Evolutionary conservation across 169 alveolate genomes (phyloP), one percentile per base, ranked within the genome.

Genomic region (Plasmodium billcollinsi): DNA sequence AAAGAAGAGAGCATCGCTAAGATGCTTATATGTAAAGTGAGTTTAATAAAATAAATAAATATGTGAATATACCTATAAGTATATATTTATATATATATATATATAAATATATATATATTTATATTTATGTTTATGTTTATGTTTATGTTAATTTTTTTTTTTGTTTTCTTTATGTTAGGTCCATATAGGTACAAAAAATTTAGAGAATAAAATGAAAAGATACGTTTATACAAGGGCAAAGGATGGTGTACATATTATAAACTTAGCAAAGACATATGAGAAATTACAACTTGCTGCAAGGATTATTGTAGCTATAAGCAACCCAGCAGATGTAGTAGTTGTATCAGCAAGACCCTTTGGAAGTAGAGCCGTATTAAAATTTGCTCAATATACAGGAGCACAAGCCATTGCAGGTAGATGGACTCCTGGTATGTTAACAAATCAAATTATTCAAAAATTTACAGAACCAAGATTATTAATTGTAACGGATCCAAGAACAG

Each of bases 391-490:
- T 96, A 96, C 98, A 52, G 99, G 99, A n/a, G 98, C 99, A 62
- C 98, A 97, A 92, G 97, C 99, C 18, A 92, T 97, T 88, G 99
- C 99, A 1, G 98, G 99, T 39, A 97, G 99, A 90, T 99, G 99
- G 99, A 97, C 99, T 21, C 99, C 99, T 15, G 99, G 99, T 58
- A 98, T 99, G 88, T 95, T 99, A 74, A 99, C 99, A 58, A 99
- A 99, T 93, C 99, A 98, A 93, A 98, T 97, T 89, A 98, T 99
- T 21, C 98, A 97, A 94, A 97, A 98, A 96, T 99, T 97, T 96
- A 93, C 86, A 24, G 99, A 99, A 95, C 99, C 99, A 29, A 95
- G 99, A 78, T 97, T 99, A 49, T 93, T 98, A 95, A 98, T 99
- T 74, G 99, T 99, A 61, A 97, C 99, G 47, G 99, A 99, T 93